phyloP scores from a whole-genome alignment of 129 eudicot genomes.

The Centaurea solstitialis region DNA sequence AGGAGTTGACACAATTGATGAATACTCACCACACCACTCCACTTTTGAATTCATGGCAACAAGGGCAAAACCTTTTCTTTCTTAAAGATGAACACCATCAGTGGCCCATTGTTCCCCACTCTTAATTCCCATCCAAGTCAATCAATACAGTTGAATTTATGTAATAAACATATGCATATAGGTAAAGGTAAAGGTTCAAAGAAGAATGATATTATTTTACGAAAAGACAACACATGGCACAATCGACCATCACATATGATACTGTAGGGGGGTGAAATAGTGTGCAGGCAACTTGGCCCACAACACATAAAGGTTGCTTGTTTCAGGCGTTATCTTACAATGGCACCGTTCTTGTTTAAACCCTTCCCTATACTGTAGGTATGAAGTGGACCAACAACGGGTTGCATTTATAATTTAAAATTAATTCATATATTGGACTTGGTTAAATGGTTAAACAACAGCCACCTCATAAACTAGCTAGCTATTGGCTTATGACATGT shows the following conservation, averaged over 20 bases:
- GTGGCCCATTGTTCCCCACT: slow-evolving; percentile 39
- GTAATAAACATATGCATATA: not conserved
- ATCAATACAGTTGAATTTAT: slow-evolving; percentile 9
- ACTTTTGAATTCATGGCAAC: slow-evolving; percentile 23
- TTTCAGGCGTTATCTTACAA: not conserved
- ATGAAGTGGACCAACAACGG: not conserved
- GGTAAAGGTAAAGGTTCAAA: not conserved
- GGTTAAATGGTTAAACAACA: not conserved
- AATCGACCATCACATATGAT: not conserved
- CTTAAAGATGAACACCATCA: slow-evolving; percentile 5
- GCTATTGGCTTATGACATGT: not conserved
- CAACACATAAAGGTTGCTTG: not conserved
- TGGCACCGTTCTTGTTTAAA: not conserved
- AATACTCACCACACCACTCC: slow-evolving; percentile 13
- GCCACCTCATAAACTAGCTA: not conserved
- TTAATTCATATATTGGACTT: not conserved
- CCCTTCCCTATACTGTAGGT: not conserved
- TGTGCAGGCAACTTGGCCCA: no score
- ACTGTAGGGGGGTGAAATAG: not conserved
- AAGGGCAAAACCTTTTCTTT: slow-evolving; percentile 8
- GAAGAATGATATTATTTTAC: not conserved
- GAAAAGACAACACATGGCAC: not conserved
- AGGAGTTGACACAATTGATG: slow-evolving; percentile 30
- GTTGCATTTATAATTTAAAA: not conserved
- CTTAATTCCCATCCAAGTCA: slow-evolving; percentile 12